Percentiles rank a stretch among this genome's conserved stretches.
Conservation (phyloP, 2,329 filamentous ascomycete species). For the Fusarium euwallaceae region DNA sequence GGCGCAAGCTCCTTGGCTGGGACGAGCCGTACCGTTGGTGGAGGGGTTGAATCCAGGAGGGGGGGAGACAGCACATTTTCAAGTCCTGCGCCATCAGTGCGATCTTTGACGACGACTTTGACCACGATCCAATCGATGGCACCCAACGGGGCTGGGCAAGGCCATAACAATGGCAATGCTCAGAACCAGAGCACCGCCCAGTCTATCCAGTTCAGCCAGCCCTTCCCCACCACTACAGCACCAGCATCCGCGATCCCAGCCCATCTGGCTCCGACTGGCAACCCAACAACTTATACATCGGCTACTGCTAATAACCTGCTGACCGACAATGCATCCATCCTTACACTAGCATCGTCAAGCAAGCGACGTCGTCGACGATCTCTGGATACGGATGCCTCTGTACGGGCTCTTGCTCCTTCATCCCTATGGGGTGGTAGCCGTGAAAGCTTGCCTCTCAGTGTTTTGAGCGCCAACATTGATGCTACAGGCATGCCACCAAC, state of each 20-base stretch:
- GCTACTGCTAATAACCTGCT: conserved; percentile 86
- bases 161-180: conserved; percentile 51
- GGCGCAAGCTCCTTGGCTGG: conserved; percentile 75
- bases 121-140: conserved; percentile 86
- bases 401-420: conserved; percentile 85
- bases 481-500: conserved; percentile 58
- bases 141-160: conserved; percentile 61
- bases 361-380: conserved; percentile 82
- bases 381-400: conserved; percentile 87
- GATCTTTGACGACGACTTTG: conserved; percentile 84
- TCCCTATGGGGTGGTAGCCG: conserved; percentile 86
- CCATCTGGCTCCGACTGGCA: conserved; percentile 70
- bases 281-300: conserved; percentile 80
- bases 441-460: conserved; percentile 82
- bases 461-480: conserved; percentile 79
- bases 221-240: conserved; percentile 72
- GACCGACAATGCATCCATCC: conserved; percentile 87
- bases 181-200: conserved; percentile 58
- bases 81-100: conserved; percentile 83
- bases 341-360: conserved; percentile 86
- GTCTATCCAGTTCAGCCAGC: conserved; percentile 74
- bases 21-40: conserved; percentile 78
- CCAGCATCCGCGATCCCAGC: conserved; percentile 79
- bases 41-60: conserved; percentile 75
- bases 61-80: conserved; percentile 85